A percentile compares a stretch with the other conserved stretches of the same genome.
phyloP scores from a whole-genome alignment of 495 filamentous ascomycete species.

The Penicillium riverlandense region DNA sequence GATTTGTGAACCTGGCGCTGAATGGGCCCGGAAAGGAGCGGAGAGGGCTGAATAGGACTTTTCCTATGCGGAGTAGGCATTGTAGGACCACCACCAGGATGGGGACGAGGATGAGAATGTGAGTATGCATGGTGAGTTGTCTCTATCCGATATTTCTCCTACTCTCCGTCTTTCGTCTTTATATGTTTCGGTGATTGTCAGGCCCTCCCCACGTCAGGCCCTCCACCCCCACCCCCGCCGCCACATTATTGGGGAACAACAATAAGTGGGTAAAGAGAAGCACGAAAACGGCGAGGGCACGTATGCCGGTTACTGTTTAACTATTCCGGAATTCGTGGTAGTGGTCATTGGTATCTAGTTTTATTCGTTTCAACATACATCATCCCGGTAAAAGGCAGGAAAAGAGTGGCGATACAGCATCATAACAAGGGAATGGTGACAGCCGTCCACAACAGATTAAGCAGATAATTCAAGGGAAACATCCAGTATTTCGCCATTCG shows the following conservation, averaged over 20 bases:
- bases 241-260: slow-evolving; percentile 3
- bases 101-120: slow-evolving; percentile 3
- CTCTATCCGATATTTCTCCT: no score
- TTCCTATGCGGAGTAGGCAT: slow-evolving; percentile 11
- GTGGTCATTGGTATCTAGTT: no score
- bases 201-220: background rate
- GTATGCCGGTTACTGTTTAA: no score
- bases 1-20: slow-evolving; percentile 44
- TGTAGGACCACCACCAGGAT: slow-evolving; percentile 4
- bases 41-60: slow-evolving; percentile 23
- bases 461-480: background rate
- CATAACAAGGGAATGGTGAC: background rate
- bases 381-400: background rate
- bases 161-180: no score
- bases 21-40: slow-evolving; percentile 45
- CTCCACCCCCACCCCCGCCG: slow-evolving; percentile 22
- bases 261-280: no score
- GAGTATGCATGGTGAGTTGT: slow-evolving; percentile 4
- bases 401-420: background rate
- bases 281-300: no score
- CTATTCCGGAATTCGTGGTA: no score
- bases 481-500: slow-evolving; percentile 3
- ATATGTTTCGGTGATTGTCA: background rate
- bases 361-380: no score
- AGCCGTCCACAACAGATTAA: no score